Evolutionary conservation across 2,329 filamentous ascomycete genomes (phyloP).

Genomic region (Meredithiella fracta): DNA sequence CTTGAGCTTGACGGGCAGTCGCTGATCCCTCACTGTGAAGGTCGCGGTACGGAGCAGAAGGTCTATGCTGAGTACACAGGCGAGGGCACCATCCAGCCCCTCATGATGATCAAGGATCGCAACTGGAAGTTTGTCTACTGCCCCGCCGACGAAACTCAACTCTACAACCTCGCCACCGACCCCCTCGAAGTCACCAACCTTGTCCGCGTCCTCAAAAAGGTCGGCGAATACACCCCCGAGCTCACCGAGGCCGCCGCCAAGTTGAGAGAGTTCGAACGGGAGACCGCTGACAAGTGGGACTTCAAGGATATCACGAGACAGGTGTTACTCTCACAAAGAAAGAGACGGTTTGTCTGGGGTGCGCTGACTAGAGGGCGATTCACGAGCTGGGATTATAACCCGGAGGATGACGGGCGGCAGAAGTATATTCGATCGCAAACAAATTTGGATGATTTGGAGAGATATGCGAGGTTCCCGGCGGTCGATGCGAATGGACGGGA

Average conservation of each 20-base stretch:
- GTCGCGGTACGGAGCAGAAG: constrained; percentile 50
- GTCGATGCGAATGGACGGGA: constrained; percentile 40
- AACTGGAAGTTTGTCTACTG: constrained; percentile 85
- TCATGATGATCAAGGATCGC: constrained; percentile 87
- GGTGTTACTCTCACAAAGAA: constrained; percentile 62
- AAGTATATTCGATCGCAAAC: constrained; percentile 78
- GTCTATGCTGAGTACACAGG: constrained; percentile 94
- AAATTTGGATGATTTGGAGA: constrained; percentile 64
- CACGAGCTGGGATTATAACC: constrained; percentile 75
- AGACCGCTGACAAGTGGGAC: constrained; percentile 65
- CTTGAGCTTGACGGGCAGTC: constrained; percentile 79
- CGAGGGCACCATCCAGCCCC: constrained; percentile 72
- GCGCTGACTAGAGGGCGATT: constrained; percentile 62
- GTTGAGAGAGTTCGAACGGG: constrained; percentile 52
- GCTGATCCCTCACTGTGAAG: constrained; percentile 60
- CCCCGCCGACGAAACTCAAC: constrained; percentile 64
- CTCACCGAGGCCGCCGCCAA: constrained; percentile 30
- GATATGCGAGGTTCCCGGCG: constrained; percentile 54
- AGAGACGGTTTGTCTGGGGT: constrained; percentile 61
- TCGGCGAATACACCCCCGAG: constrained; percentile 16
- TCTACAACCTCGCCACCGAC: constrained; percentile 64
- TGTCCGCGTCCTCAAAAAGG: constrained; percentile 28
- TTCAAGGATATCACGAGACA: constrained; percentile 59
- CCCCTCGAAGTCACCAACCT: constrained; percentile 65
- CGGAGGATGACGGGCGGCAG: constrained; percentile 48